Evolutionary conservation across 331 rosid genomes (phyloP).

Genomic region (Acacia concinna): DNA sequence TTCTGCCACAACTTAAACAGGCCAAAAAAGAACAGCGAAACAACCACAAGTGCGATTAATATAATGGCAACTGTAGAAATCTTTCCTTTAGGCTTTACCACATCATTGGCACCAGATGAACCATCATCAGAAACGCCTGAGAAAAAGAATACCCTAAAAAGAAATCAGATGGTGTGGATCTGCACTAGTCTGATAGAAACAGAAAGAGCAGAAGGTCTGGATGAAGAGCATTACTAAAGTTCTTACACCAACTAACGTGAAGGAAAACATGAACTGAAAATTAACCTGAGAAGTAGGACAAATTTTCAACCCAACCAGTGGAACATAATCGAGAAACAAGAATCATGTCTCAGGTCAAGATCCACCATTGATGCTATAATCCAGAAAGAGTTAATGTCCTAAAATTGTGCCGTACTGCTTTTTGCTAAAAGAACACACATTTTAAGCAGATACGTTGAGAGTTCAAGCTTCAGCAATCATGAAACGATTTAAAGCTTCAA

Average conservation of each 20-base stretch:
- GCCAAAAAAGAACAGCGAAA: conserved; percentile 38
- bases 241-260: not conserved
- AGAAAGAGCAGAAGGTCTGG: not conserved
- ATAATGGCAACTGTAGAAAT: conserved; percentile 43
- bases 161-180: not conserved
- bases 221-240: not conserved
- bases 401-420: not conserved
- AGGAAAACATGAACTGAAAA: not conserved
- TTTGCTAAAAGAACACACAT: not conserved
- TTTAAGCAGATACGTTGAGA: not conserved
- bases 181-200: not conserved
- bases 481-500: not conserved
- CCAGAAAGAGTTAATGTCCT: not conserved
- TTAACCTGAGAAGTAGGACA: not conserved
- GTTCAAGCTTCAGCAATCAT: not conserved
- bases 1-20: conserved; percentile 76
- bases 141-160: conserved; percentile 3
- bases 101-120: conserved; percentile 38
- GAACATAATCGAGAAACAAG: not conserved
- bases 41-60: conserved; percentile 42
- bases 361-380: not conserved
- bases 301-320: conserved; percentile 30
- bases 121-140: conserved; percentile 61
- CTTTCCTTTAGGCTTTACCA: conserved; percentile 23
- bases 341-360: not conserved